phyloP scores from a whole-genome alignment of 2,329 filamentous ascomycete genomes.

The Pyrenochaeta sp. region DNA sequence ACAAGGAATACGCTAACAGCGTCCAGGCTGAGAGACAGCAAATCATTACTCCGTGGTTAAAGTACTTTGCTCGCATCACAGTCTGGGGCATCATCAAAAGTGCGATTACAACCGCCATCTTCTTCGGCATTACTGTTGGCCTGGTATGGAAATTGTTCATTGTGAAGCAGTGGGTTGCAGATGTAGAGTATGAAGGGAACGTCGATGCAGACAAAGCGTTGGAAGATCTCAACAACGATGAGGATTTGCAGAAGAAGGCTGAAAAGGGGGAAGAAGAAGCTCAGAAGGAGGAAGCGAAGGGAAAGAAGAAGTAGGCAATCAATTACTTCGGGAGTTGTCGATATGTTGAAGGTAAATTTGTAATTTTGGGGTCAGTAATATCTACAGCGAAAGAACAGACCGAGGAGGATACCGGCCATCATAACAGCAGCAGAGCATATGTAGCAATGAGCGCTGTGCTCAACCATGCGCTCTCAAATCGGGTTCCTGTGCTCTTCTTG shows the following conservation, averaged over 20 bases:
- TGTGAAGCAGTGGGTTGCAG: slow-evolving; percentile 32
- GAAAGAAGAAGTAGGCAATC: slow-evolving; percentile 14
- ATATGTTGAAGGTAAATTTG: neutral
- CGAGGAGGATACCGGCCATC: neutral
- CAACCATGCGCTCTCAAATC: neutral
- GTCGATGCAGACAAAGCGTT: slow-evolving; percentile 41
- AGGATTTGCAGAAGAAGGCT: slow-evolving; percentile 4
- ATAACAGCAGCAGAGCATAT: neutral
- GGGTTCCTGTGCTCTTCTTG: neutral
- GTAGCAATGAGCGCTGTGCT: neutral
- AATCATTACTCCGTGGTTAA: slow-evolving; percentile 55
- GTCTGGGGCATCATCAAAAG: slow-evolving; percentile 29
- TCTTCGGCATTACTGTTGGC: slow-evolving; percentile 9
- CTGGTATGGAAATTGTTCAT: slow-evolving; percentile 30
- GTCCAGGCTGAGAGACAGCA: slow-evolving; percentile 46
- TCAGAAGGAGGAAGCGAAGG: slow-evolving; percentile 16
- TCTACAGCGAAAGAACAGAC: neutral
- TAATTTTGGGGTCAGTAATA: neutral
- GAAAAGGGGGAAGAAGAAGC: slow-evolving; percentile 4
- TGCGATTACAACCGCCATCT: neutral
- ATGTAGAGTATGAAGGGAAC: slow-evolving; percentile 41
- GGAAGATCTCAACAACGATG: slow-evolving; percentile 28
- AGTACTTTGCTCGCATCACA: slow-evolving; percentile 39
- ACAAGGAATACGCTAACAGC: neutral
- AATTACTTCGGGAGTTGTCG: neutral